Conservation (phyloP, 2,329 filamentous ascomycete genomes). For the Capronia epimyces region DNA sequence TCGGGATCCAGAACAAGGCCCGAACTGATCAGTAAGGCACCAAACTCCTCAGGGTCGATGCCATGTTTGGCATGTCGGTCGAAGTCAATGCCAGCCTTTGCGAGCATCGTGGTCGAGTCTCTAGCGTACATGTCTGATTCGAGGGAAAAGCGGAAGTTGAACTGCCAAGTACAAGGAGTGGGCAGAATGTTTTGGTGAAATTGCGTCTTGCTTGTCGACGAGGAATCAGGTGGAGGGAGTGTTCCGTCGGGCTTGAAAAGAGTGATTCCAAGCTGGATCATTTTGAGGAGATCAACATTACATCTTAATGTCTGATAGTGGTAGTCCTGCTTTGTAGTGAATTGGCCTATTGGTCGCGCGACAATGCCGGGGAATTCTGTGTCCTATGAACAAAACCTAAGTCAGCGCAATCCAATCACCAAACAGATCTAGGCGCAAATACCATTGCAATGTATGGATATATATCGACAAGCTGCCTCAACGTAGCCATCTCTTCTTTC, state of each 20-base stretch:
- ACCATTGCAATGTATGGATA: conserved; percentile 98
- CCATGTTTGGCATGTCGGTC: conserved; percentile 75
- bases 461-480: conserved; percentile 78
- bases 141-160: conserved; percentile 96
- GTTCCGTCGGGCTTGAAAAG: conserved; percentile 89
- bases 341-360: conserved; percentile 87
- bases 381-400: conserved; percentile 55
- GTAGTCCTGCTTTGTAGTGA: conserved; percentile 92
- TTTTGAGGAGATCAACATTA: conserved; percentile 95
- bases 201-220: conserved; percentile 49
- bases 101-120: conserved; percentile 84
- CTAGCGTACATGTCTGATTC: conserved; percentile 97
- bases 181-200: conserved; percentile 42
- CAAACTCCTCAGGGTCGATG: conserved; percentile 85
- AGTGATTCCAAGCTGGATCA: conserved; percentile 94
- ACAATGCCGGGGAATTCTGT: conserved; percentile 98
- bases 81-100: conserved; percentile 91
- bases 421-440: conserved; percentile 29
- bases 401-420: conserved; percentile 18
- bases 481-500: conserved; percentile 78
- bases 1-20: conserved; percentile 82
- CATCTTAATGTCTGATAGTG: conserved; percentile 97
- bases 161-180: conserved; percentile 92
- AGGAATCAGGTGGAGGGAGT: conserved; percentile 62
- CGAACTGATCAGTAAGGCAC: conserved; percentile 81